Conservation (phyloP, 139 green algal genomes). For the Edaphochlamys debaryana region DNA sequence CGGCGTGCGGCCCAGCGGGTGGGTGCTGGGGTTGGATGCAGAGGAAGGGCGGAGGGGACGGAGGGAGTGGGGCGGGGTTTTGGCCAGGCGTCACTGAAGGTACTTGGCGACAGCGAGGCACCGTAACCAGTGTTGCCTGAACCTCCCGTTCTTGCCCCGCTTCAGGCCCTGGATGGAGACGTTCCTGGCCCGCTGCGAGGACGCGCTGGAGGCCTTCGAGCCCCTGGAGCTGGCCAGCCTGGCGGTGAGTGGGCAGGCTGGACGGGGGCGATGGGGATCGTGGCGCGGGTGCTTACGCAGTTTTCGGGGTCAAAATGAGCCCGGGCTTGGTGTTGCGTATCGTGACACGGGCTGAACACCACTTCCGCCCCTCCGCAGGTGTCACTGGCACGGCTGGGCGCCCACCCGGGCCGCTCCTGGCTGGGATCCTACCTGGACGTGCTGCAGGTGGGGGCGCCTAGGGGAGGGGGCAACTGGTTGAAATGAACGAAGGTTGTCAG, state of each 20-base stretch:
- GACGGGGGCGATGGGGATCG: background rate
- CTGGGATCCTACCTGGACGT: conserved; percentile 34
- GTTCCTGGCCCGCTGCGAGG: conserved; percentile 29
- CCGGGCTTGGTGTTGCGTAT: background rate
- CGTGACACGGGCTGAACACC: too few relatives aligned
- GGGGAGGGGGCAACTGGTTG: too few relatives aligned
- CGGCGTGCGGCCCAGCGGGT: conserved; percentile 31
- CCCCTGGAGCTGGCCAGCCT: background rate
- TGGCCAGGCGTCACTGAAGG: too few relatives aligned
- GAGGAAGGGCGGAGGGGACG: background rate
- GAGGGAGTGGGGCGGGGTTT: background rate
- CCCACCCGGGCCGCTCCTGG: conserved; percentile 38
- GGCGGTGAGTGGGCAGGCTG: conserved; percentile 2
- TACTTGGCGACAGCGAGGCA: too few relatives aligned
- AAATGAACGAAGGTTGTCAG: too few relatives aligned
- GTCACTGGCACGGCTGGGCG: conserved; percentile 26
- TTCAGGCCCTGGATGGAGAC: conserved; percentile 31
- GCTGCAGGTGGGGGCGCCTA: conserved; percentile 30
- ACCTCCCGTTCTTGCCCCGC: too few relatives aligned
- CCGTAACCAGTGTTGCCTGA: too few relatives aligned
- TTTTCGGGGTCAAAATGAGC: too few relatives aligned
- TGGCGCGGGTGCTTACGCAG: too few relatives aligned
- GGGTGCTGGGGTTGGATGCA: background rate
- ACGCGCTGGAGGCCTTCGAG: background rate
- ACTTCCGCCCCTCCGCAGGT: too few relatives aligned